phyloP scores from a whole-genome alignment of 1,284 basidiomycete species.

The Ustilago sp. region DNA sequence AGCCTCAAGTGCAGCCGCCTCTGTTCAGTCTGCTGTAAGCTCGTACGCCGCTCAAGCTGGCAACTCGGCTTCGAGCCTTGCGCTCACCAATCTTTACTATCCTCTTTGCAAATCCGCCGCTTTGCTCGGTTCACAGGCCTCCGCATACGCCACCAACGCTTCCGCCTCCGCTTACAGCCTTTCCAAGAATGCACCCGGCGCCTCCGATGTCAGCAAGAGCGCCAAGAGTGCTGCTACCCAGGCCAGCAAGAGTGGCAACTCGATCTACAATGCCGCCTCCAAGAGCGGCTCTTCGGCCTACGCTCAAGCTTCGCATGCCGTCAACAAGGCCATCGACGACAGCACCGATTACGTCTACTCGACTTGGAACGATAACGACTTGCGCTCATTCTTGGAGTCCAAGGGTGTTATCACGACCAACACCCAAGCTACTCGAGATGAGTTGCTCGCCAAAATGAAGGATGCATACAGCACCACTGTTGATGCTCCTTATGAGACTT shows the following conservation, averaged over 20 bases:
- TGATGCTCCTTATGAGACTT: conserved; percentile 64
- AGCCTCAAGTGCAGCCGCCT: conserved; percentile 53
- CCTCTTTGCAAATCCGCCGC: conserved; percentile 51
- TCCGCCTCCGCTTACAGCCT: conserved; percentile 30
- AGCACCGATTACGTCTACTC: conserved; percentile 67
- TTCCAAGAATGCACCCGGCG: conserved; percentile 36
- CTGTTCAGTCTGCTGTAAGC: conserved; percentile 60
- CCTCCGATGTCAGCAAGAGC: conserved; percentile 36
- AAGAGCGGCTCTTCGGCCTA: conserved; percentile 52
- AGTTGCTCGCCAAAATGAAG: conserved; percentile 56
- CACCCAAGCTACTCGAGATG: conserved; percentile 55
- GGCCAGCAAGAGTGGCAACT: conserved; percentile 47
- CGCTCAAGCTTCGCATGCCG: conserved; percentile 53
- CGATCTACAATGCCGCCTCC: conserved; percentile 44
- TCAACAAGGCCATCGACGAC: conserved; percentile 51
- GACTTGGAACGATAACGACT: conserved; percentile 62
- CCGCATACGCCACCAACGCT: conserved; percentile 36
- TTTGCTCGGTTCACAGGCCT: conserved; percentile 54
- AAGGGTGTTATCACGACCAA: conserved; percentile 63
- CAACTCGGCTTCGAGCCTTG: conserved; percentile 42
- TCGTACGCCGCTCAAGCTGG: conserved; percentile 39
- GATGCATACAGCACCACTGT: conserved; percentile 59
- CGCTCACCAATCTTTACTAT: conserved; percentile 60
- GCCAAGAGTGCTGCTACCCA: conserved; percentile 51
- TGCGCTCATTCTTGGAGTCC: conserved; percentile 58